Evolutionary conservation across 148 eudicot genomes (phyloP).

Genomic region (Nepenthes mirabilis): DNA sequence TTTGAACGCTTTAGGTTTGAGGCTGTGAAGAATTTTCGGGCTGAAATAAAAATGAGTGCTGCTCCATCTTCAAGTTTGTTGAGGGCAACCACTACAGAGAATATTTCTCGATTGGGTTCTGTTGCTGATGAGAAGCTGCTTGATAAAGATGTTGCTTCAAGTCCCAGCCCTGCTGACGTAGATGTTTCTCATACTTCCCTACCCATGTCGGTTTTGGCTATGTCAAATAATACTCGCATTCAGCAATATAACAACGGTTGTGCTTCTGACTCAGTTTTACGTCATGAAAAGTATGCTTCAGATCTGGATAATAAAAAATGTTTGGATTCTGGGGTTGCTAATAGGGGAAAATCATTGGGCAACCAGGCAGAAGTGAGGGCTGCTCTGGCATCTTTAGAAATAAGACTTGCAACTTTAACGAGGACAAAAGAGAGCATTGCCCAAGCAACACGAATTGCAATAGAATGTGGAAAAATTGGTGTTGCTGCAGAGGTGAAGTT

Average conservation of each 20-base stretch:
- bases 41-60: constrained; percentile 13
- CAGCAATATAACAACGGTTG: constrained; percentile 19
- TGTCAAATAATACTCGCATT: constrained; percentile 18
- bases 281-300: constrained; percentile 19
- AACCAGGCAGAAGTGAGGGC: constrained; percentile 51
- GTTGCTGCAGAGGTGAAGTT: constrained; percentile 60
- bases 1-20: constrained; percentile 18
- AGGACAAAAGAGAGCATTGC: constrained; percentile 92
- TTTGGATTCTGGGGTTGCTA: constrained; percentile 8
- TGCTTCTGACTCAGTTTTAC: constrained; percentile 27
- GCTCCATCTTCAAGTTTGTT: constrained; percentile 12
- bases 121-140: constrained; percentile 25
- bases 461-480: constrained; percentile 83
- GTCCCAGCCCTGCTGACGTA: constrained; percentile 14
- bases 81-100: constrained; percentile 13
- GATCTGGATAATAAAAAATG: constrained; percentile 12
- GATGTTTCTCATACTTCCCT: constrained; percentile 22
- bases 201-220: constrained; percentile 13
- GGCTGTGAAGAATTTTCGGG: constrained; percentile 21
- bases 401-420: constrained; percentile 49
- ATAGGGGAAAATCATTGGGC: constrained; percentile 19
- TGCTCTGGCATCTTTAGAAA: constrained; percentile 59
- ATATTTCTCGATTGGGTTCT: constrained; percentile 24
- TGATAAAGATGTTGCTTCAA: constrained; percentile 19
- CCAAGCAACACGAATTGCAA: constrained; percentile 79